Conservation (phyloP, 805 yeast genomes). For the Teunomyces lycoperdinae region DNA sequence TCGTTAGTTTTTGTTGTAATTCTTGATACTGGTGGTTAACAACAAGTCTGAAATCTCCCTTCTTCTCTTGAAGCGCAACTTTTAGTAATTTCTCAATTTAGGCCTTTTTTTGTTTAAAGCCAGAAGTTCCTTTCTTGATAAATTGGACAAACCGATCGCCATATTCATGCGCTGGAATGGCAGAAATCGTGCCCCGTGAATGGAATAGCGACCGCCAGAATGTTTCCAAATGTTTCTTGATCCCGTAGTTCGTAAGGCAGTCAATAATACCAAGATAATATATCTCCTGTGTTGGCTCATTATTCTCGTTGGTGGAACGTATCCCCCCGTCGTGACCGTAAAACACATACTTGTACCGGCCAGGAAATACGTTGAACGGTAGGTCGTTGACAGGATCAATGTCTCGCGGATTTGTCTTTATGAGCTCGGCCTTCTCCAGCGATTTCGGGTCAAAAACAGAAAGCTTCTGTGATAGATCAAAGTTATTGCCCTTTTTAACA, state of each 20-base stretch:
- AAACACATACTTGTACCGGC: constrained; percentile 54
- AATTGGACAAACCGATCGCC: constrained; percentile 82
- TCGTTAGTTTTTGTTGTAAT: too few species aligned
- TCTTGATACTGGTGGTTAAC: background rate
- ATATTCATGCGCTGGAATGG: constrained; percentile 87
- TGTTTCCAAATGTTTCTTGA: constrained; percentile 78
- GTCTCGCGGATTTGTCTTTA: constrained; percentile 46
- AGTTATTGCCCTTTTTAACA: constrained; percentile 52
- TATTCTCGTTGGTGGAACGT: constrained; percentile 61
- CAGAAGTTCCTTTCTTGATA: constrained; percentile 39
- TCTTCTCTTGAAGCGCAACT: too few species aligned
- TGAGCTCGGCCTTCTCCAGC: constrained; percentile 34
- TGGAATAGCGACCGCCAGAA: constrained; percentile 75
- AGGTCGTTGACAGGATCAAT: constrained; percentile 41
- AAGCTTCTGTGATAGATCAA: constrained; percentile 32
- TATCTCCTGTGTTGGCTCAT: constrained; percentile 61
- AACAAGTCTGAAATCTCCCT: background rate
- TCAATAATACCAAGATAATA: constrained; percentile 94
- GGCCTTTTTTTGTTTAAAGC: constrained; percentile 2
- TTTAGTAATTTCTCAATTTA: too few species aligned
- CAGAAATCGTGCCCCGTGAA: constrained; percentile 69
- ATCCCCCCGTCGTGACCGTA: constrained; percentile 86
- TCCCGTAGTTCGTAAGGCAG: constrained; percentile 78
- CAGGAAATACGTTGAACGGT: constrained; percentile 43
- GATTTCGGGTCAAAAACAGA: constrained; percentile 46